A percentile compares a stretch with the other conserved stretches of the same genome.
Conservation (phyloP, 2,329 filamentous ascomycete species). For the Colletotrichum godetiae region DNA sequence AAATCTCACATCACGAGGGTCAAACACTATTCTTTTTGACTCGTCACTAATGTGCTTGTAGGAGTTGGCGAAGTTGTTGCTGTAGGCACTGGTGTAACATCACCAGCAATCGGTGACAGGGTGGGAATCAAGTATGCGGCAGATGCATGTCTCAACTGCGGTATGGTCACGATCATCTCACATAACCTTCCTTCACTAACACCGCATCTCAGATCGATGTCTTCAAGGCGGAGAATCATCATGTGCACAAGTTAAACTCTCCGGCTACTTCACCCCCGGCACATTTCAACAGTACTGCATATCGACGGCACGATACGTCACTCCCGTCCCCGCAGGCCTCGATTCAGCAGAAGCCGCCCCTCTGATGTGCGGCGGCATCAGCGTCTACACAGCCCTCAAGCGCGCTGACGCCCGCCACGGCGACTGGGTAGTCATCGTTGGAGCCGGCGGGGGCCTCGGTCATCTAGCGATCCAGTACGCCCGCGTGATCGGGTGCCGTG, state of each 20-base stretch:
- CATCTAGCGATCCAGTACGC: slow-evolving; percentile 45
- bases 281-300: slow-evolving; percentile 41
- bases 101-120: slow-evolving; percentile 32
- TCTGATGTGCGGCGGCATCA: slow-evolving; percentile 76
- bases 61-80: slow-evolving; percentile 37
- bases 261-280: slow-evolving; percentile 41
- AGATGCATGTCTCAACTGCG: slow-evolving; percentile 38
- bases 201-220: slow-evolving; percentile 33
- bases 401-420: slow-evolving; percentile 37
- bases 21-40: not conserved
- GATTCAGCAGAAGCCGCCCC: slow-evolving; percentile 58
- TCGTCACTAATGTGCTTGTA: not conserved
- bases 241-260: slow-evolving; percentile 38
- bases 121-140: slow-evolving; percentile 40
- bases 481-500: slow-evolving; percentile 42
- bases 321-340: slow-evolving; percentile 52
- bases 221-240: slow-evolving; percentile 39
- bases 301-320: slow-evolving; percentile 51
- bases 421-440: slow-evolving; percentile 43
- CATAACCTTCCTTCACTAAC: not conserved
- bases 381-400: slow-evolving; percentile 68
- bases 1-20: not conserved
- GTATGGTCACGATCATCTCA: slow-evolving; percentile 8
- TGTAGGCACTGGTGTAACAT: slow-evolving; percentile 31
- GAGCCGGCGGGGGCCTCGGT: slow-evolving; percentile 46